These are phyloP conservation scores for Psilocybe cubensis DNA, from an alignment of 768 basidiomycete genomes.

Conservation along the genomic window DNA sequence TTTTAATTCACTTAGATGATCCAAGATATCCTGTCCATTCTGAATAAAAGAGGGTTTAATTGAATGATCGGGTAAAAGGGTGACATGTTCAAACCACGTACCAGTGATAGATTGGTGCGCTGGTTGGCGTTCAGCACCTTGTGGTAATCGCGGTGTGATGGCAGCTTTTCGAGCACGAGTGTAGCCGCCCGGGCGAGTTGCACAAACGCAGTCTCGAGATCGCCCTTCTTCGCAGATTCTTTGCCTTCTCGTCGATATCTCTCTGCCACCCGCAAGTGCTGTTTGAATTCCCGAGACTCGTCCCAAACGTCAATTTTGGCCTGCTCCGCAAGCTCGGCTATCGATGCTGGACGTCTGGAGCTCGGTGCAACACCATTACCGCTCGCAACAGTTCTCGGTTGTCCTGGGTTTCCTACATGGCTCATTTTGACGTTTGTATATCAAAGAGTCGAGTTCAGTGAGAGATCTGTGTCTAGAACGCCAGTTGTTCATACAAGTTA, in stretches of 20 bases:
- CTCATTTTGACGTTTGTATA: slow-evolving; percentile 6
- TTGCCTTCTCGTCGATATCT: slow-evolving; percentile 60
- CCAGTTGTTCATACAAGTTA: not conserved
- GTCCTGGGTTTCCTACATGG: slow-evolving; percentile 4
- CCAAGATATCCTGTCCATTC: slow-evolving; percentile 79
- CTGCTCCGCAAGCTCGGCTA: slow-evolving; percentile 65
- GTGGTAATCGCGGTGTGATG: slow-evolving; percentile 68
- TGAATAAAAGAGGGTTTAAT: slow-evolving; percentile 27
- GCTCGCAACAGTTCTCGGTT: not conserved
- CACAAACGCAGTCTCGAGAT: slow-evolving; percentile 75
- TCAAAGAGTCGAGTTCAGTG: not conserved
- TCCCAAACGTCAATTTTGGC: slow-evolving; percentile 63
- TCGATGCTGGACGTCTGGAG: slow-evolving; percentile 52
- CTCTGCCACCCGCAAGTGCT: slow-evolving; percentile 69
- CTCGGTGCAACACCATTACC: not conserved
- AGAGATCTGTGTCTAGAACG: not conserved
- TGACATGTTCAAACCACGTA: slow-evolving; percentile 37
- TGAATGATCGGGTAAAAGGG: not conserved
- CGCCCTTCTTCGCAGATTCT: slow-evolving; percentile 46
- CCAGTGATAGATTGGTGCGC: slow-evolving; percentile 67
- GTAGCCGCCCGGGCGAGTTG: slow-evolving; percentile 75
- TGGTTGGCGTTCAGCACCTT: slow-evolving; percentile 58
- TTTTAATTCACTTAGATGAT: slow-evolving; percentile 67
- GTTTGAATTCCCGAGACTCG: slow-evolving; percentile 61
- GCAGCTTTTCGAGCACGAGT: slow-evolving; percentile 79